Evolutionary conservation across 768 basidiomycete species (phyloP).

Genomic region (Tubosaeta sp.): DNA sequence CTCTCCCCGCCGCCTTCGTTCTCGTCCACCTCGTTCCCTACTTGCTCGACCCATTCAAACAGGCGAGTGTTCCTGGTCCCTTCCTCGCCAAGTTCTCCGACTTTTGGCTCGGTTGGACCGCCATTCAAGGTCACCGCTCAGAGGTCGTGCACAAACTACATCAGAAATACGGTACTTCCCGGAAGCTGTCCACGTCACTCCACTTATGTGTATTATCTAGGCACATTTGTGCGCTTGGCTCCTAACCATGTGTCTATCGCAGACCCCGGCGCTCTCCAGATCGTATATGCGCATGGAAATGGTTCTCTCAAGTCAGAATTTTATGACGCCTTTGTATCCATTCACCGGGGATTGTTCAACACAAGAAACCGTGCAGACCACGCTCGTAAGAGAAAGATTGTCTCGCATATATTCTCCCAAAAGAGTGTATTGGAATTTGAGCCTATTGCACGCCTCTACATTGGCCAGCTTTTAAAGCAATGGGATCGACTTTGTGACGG

Average conservation of each 20-base stretch:
- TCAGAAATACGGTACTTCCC: conserved; percentile 56
- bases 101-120: conserved; percentile 64
- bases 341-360: conserved; percentile 70
- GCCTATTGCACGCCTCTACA: conserved; percentile 63
- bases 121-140: conserved; percentile 68
- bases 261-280: conserved; percentile 68
- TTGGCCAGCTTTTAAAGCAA: conserved; percentile 56
- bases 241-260: conserved; percentile 77
- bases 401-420: conserved; percentile 80
- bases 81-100: conserved; percentile 68
- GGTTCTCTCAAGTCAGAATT: conserved; percentile 80
- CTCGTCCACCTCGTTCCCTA: conserved; percentile 42
- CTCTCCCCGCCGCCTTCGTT: conserved; percentile 16
- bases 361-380: conserved; percentile 76
- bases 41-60: conserved; percentile 53
- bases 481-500: conserved; percentile 68
- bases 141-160: conserved; percentile 73
- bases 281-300: conserved; percentile 79
- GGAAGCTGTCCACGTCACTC: not conserved
- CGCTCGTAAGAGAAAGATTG: conserved; percentile 86
- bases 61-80: conserved; percentile 65
- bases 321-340: conserved; percentile 76
- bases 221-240: conserved; percentile 64
- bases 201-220: conserved; percentile 29
- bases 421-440: conserved; percentile 87